Conservation (phyloP, 1,284 basidiomycete genomes). For the Sanguinoderma infundibulare region DNA sequence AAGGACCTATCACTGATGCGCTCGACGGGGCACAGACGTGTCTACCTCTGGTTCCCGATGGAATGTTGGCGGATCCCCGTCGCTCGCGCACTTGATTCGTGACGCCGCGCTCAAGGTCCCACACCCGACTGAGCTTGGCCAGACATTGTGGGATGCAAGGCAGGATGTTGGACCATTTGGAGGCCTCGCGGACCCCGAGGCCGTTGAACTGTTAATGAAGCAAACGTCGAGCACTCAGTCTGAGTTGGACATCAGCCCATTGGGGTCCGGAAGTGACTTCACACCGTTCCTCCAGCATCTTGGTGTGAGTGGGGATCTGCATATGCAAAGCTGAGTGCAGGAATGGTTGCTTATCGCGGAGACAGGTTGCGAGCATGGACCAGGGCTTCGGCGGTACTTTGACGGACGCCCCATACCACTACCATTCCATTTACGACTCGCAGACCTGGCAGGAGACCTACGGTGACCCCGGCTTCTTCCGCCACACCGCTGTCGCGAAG, state of each 20-base stretch:
- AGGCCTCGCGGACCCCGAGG: constrained; percentile 39
- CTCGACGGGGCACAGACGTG: constrained; percentile 45
- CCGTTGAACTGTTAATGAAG: constrained; percentile 32
- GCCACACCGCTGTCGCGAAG: constrained; percentile 75
- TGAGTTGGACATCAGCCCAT: constrained; percentile 40
- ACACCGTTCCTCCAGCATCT: constrained; percentile 80
- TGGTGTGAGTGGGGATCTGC: constrained; percentile 42
- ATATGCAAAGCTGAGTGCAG: no score
- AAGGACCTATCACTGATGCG: background rate
- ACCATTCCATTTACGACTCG: constrained; percentile 78
- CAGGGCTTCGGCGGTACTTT: constrained; percentile 52
- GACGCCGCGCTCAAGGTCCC: constrained; percentile 68
- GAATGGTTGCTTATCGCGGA: background rate
- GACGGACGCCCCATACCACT: constrained; percentile 74
- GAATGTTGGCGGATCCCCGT: constrained; percentile 64
- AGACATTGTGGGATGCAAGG: constrained; percentile 70
- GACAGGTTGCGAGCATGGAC: constrained; percentile 55
- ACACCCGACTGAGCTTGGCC: constrained; percentile 60
- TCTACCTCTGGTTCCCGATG: constrained; percentile 76
- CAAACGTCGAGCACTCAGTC: constrained; percentile 29
- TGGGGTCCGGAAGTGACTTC: constrained; percentile 74
- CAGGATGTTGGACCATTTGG: constrained; percentile 59
- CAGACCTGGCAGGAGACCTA: constrained; percentile 73
- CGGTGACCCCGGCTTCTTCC: constrained; percentile 72
- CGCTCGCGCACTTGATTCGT: constrained; percentile 77